Percentiles rank a stretch among this genome's conserved stretches.
Conservation (phyloP, 495 filamentous ascomycete genomes). For the Xanthoparmelia taractica region DNA sequence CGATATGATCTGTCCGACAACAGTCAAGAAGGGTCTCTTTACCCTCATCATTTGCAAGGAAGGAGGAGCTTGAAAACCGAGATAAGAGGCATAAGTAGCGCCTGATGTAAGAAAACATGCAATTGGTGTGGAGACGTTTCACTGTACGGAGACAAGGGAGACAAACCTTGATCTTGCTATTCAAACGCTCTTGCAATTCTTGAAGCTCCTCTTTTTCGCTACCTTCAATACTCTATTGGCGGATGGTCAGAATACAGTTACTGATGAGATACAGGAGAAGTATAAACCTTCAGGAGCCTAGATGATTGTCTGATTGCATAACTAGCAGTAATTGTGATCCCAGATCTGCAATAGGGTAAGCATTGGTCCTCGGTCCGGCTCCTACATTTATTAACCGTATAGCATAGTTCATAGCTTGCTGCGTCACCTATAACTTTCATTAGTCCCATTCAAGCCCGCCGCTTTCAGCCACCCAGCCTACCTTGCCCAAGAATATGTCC, state of each 20-base stretch:
- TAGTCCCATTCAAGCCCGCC: not conserved
- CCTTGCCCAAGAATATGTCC: conserved; percentile 67
- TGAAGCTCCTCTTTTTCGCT: conserved; percentile 62
- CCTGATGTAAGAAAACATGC: not conserved
- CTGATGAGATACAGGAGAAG: not conserved
- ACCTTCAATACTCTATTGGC: conserved; percentile 58
- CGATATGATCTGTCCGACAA: conserved; percentile 60
- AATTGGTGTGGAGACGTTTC: not conserved
- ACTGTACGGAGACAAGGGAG: not conserved
- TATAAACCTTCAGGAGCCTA: conserved; percentile 62
- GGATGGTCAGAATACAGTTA: not conserved
- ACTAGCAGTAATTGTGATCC: conserved; percentile 74
- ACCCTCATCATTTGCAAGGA: not conserved
- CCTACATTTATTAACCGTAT: conserved; percentile 45
- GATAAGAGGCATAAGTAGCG: not conserved
- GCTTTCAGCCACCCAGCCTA: conserved; percentile 32
- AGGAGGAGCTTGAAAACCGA: not conserved
- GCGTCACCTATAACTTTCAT: conserved; percentile 48
- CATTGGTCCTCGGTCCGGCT: not conserved
- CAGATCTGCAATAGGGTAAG: conserved; percentile 50
- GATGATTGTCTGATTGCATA: conserved; percentile 80
- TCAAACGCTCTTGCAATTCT: conserved; percentile 62
- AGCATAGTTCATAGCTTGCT: conserved; percentile 88
- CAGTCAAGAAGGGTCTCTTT: not conserved
- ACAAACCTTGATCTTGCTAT: conserved; percentile 76